A percentile compares a stretch with the other conserved stretches of the same genome.
Evolutionary conservation across 805 yeast genomes (phyloP).

Genomic region (Myxozyma melibiosi): DNA sequence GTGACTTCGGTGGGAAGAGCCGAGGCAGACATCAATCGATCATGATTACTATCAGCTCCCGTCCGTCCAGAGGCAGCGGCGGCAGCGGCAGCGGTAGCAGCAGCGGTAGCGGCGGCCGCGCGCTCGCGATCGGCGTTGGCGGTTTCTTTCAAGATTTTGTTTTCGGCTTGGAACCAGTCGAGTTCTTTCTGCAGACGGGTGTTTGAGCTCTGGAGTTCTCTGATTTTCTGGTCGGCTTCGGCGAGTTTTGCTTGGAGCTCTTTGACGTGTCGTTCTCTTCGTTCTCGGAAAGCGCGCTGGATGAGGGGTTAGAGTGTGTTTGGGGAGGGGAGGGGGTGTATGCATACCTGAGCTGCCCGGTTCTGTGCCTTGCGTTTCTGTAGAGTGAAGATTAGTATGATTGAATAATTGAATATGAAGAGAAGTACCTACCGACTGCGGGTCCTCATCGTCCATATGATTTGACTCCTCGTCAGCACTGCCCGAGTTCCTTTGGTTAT

Average conservation of each 20-base stretch:
- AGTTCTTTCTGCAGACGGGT: conserved; percentile 17
- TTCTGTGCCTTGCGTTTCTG: conserved; percentile 48
- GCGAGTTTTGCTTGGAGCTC: conserved; percentile 18
- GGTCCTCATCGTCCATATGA: conserved; percentile 1
- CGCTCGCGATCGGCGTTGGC: conserved; percentile 2
- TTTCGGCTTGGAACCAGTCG: conserved; percentile 21
- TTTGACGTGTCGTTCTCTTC: conserved; percentile 24
- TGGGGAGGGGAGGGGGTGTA: background rate
- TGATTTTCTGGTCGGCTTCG: background rate
- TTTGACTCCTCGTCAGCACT: conserved; percentile 10
- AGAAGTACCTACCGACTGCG: conserved; percentile 3
- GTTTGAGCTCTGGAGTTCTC: conserved; percentile 8
- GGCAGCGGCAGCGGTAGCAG: no score
- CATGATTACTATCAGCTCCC: no score
- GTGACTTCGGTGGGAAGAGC: conserved; percentile 7
- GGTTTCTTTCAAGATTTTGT: conserved; percentile 11
- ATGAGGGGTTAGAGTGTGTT: background rate
- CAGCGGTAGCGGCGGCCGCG: no score
- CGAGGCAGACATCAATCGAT: no score
- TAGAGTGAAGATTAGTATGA: background rate
- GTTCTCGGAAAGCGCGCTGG: conserved; percentile 28
- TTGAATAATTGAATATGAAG: background rate
- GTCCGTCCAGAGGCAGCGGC: no score
- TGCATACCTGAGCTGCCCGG: conserved; percentile 26
- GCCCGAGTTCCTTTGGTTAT: background rate